Evolutionary conservation across 163 green algal genomes (phyloP), one percentile per base, ranked within the genome.

Genomic region (Scenedesmus sp.): DNA sequence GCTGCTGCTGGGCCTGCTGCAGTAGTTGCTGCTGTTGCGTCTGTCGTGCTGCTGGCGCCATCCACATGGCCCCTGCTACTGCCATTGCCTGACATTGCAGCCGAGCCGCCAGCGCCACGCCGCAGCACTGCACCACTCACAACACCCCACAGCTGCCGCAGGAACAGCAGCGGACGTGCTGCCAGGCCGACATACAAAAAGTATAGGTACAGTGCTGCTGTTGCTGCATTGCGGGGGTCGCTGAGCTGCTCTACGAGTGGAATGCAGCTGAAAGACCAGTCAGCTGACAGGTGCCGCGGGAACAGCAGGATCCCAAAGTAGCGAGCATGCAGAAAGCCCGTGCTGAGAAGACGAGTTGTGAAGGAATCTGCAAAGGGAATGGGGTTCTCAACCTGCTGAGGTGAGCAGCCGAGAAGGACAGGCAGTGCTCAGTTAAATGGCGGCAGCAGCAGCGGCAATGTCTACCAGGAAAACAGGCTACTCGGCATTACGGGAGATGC

Each of bases 231-330:
- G n/a, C 97, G 93, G 1, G 91, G 88, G 85, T 98, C 97, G 0
- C 4, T 16, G 12, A 94, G 56, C n/a, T 23, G n/a, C 8, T 94
- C 84, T 1, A 98, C 94, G 26, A 97, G 90, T 0, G 96, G 94
- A 8, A 98, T 92, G 93, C 97, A 99, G 26, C 82, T 85, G 92
- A 95, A 98, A 2, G 96, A 98, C 97, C 97, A 99, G 94, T 99
- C 97, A 1, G 96, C 96, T n/a, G 95, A 97, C 60, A 97, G 93
- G 26, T 95, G 93, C 23, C 92, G 12, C 0, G 97, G 97, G 34
- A 89, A 86, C 18, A 98, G 64, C 91, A 98, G 94, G 70, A 98
- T 93, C 4, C 85, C 77, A n/a, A 92, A 93, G 93, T 99, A 99
- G n/a, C 88, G 93, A 1, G 94, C 94, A 86, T 99, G 97, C 55